phyloP scores from a whole-genome alignment of 495 filamentous ascomycete species.

The Neurospora hispaniola region DNA sequence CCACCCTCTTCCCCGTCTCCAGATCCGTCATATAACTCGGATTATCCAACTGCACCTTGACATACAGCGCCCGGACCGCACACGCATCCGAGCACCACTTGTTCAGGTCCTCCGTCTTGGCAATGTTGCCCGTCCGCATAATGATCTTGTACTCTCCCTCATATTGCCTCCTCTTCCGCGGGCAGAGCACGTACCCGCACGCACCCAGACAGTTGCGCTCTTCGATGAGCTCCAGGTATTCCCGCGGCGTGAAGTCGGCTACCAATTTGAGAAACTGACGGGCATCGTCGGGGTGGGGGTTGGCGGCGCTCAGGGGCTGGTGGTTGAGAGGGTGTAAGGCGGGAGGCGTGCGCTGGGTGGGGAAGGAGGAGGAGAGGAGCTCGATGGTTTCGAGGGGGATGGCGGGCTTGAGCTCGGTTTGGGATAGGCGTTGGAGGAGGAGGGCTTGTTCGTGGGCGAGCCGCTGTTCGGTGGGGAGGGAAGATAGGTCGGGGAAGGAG shows the following conservation, averaged over 20 bases:
- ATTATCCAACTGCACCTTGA: slow-evolving; percentile 69
- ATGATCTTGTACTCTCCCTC: slow-evolving; percentile 11
- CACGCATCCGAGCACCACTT: slow-evolving; percentile 83
- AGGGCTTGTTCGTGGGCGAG: slow-evolving; percentile 53
- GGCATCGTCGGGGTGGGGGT: slow-evolving; percentile 48
- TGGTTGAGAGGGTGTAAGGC: not conserved
- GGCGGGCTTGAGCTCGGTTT: slow-evolving; percentile 55
- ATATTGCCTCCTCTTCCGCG: slow-evolving; percentile 7
- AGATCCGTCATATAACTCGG: slow-evolving; percentile 12
- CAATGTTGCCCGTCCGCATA: slow-evolving; percentile 16
- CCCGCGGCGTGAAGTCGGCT: slow-evolving; percentile 63
- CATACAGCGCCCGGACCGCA: slow-evolving; percentile 64
- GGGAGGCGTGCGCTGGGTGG: slow-evolving; percentile 37
- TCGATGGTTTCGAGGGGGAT: slow-evolving; percentile 48
- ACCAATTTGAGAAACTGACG: slow-evolving; percentile 47
- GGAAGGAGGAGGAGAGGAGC: slow-evolving; percentile 53
- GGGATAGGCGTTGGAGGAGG: slow-evolving; percentile 52
- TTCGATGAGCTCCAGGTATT: slow-evolving; percentile 77
- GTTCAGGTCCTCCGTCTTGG: slow-evolving; percentile 57
- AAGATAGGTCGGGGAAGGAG: slow-evolving; percentile 11
- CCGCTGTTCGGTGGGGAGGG: not conserved
- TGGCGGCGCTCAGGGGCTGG: slow-evolving; percentile 41
- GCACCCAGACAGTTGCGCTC: slow-evolving; percentile 71
- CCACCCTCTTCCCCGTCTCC: slow-evolving; percentile 19
- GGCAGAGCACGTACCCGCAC: slow-evolving; percentile 80